Evolutionary conservation across 2,329 filamentous ascomycete genomes (phyloP).

Genomic region (Esteya vermicola): DNA sequence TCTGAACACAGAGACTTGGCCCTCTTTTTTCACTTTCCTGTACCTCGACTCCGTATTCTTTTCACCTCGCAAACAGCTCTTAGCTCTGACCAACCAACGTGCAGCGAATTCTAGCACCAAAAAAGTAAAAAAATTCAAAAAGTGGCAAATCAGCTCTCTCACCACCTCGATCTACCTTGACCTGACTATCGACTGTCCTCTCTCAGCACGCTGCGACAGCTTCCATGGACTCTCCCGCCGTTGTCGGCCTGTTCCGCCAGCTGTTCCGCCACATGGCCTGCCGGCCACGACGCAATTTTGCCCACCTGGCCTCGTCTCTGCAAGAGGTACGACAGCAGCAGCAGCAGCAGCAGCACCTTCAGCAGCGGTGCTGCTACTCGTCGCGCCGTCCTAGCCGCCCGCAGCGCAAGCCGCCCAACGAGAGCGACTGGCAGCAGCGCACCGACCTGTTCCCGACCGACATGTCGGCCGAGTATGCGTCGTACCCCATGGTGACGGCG

Average conservation of each 20-base stretch:
- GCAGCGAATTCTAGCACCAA: not conserved
- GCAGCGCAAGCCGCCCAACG: constrained; percentile 24
- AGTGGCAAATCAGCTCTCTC: not conserved
- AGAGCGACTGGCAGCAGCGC: constrained; percentile 77
- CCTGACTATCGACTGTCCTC: not conserved
- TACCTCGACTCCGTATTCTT: not conserved
- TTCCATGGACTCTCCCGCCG: constrained; percentile 10
- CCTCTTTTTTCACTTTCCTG: not conserved
- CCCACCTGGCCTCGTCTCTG: constrained; percentile 21
- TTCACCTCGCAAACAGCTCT: not conserved
- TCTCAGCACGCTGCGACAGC: not conserved
- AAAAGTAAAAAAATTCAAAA: not conserved
- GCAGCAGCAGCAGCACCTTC: constrained; percentile 14
- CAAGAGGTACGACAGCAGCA: constrained; percentile 22
- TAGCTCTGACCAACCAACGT: not conserved
- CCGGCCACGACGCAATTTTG: constrained; percentile 32
- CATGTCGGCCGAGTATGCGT: constrained; percentile 63
- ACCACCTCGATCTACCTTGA: not conserved
- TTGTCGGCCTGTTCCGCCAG: constrained; percentile 62
- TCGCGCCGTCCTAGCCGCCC: constrained; percentile 5
- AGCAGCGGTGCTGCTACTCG: constrained; percentile 10
- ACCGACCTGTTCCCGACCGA: constrained; percentile 62
- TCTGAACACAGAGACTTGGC: too few relatives aligned
- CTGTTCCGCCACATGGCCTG: constrained; percentile 66
- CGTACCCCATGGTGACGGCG: constrained; percentile 77